Percentiles rank a stretch among this genome's conserved stretches.
phyloP scores from a whole-genome alignment of 2,329 filamentous ascomycete species.

The Aspergillus ibericus region DNA sequence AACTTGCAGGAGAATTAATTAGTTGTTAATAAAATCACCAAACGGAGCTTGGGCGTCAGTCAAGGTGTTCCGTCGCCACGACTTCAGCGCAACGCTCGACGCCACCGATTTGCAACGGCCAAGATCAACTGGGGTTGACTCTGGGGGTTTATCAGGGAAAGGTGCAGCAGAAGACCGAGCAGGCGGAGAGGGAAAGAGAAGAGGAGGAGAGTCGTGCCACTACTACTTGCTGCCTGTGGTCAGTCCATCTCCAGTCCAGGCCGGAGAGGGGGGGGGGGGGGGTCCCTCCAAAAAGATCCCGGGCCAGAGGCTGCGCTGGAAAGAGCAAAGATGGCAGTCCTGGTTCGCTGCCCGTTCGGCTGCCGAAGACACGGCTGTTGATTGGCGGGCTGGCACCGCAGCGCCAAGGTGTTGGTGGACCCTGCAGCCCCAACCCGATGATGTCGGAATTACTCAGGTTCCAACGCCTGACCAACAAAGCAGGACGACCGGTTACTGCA shows the following conservation, averaged over 20 bases:
- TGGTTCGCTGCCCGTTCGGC: not conserved
- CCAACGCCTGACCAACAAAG: too few species aligned
- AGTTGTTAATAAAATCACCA: not conserved
- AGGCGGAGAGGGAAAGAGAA: not conserved
- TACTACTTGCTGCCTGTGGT: not conserved
- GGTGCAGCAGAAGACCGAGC: not conserved
- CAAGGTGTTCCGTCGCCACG: conserved; percentile 5
- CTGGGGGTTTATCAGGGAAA: not conserved
- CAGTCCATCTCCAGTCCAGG: not conserved
- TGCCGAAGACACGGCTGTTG: not conserved
- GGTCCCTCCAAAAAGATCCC: not conserved
- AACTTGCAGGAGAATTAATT: conserved; percentile 1
- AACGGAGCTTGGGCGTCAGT: conserved; percentile 11
- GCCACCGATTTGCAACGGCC: not conserved
- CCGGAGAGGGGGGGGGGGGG: too few species aligned
- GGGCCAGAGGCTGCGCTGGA: not conserved
- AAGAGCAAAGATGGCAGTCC: too few species aligned
- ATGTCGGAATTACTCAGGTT: not conserved
- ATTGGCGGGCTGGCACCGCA: not conserved
- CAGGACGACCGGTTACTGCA: too few species aligned
- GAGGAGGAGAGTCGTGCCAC: not conserved
- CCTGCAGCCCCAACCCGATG: not conserved
- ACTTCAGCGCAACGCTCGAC: not conserved
- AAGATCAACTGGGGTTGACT: not conserved
- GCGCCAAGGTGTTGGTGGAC: not conserved